Evolutionary conservation across 257 asterid genomes (phyloP).

Genomic region (Paulownia fortunei): DNA sequence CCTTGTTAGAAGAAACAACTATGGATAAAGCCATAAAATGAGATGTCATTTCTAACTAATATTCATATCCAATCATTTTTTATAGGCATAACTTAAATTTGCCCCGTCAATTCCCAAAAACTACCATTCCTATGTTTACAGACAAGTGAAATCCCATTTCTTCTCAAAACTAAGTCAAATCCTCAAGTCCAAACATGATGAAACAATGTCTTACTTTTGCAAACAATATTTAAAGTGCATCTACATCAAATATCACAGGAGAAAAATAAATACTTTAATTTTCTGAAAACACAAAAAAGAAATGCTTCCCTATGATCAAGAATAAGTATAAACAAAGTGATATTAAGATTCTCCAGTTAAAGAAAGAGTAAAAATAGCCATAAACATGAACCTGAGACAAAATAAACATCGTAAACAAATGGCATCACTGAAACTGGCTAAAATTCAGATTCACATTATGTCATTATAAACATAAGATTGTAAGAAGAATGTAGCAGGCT

Average conservation of each 20-base stretch:
- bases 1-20: too few relatives aligned
- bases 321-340: not conserved
- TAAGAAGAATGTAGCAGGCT: not conserved
- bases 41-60: too few relatives aligned
- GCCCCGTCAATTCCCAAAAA: too few relatives aligned
- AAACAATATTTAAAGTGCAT: too few relatives aligned
- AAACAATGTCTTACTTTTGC: too few relatives aligned
- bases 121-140: not conserved
- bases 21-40: too few relatives aligned
- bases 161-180: too few relatives aligned
- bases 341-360: not conserved
- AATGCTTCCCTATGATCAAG: not conserved
- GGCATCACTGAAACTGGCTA: constrained; percentile 9
- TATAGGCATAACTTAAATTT: too few relatives aligned
- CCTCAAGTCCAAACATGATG: too few relatives aligned
- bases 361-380: not conserved
- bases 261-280: not conserved
- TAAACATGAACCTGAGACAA: constrained; percentile 8
- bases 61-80: too few relatives aligned
- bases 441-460: constrained; percentile 1
- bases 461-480: not conserved
- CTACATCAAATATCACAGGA: not conserved
- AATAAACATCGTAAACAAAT: constrained; percentile 12
- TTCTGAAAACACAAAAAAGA: not conserved
- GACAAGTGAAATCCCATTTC: not conserved